These are phyloP conservation scores for Apocynum venetum DNA, from an alignment of 257 asterid genomes.

Conservation along the genomic window DNA sequence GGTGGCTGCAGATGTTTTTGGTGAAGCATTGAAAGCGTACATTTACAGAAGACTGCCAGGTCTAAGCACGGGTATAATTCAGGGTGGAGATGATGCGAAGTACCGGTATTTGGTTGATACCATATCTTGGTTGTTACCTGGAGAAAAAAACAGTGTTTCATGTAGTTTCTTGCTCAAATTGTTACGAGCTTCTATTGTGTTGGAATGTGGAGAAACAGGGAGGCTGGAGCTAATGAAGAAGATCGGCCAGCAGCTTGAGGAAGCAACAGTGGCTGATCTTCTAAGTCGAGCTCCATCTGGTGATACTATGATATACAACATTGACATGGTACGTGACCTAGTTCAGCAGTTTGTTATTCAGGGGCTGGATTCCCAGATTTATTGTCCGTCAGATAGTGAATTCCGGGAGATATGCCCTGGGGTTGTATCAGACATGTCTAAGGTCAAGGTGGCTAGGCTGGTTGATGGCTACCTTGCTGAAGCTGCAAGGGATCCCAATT, in stretches of 20 bases:
- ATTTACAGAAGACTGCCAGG: conserved; percentile 53
- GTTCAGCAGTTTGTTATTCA: conserved; percentile 64
- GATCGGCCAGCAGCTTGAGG: conserved; percentile 61
- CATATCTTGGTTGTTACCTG: conserved; percentile 48
- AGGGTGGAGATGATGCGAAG: conserved; percentile 47
- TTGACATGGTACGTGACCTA: conserved; percentile 49
- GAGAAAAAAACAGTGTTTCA: conserved; percentile 44
- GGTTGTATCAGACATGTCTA: conserved; percentile 47
- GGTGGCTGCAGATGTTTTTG: conserved; percentile 50
- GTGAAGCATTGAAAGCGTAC: conserved; percentile 69
- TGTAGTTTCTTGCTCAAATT: conserved; percentile 62
- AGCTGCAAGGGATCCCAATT: conserved; percentile 62
- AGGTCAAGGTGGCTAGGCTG: conserved; percentile 60
- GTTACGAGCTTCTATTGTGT: conserved; percentile 47
- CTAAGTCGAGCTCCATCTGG: conserved; percentile 47
- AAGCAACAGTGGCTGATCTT: conserved; percentile 58
- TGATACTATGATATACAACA: conserved; percentile 41
- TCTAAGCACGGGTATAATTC: conserved; percentile 42
- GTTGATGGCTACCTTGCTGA: conserved; percentile 77
- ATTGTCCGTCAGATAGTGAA: conserved; percentile 31
- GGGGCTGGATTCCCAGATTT: conserved; percentile 30
- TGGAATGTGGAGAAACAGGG: conserved; percentile 56
- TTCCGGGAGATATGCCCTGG: conserved; percentile 37
- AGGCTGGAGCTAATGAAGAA: conserved; percentile 46
- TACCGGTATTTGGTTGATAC: conserved; percentile 55